These are phyloP conservation scores for Blastocystis sp. DNA, from an alignment of 352 stramenopile genomes.

Conservation along the genomic window DNA sequence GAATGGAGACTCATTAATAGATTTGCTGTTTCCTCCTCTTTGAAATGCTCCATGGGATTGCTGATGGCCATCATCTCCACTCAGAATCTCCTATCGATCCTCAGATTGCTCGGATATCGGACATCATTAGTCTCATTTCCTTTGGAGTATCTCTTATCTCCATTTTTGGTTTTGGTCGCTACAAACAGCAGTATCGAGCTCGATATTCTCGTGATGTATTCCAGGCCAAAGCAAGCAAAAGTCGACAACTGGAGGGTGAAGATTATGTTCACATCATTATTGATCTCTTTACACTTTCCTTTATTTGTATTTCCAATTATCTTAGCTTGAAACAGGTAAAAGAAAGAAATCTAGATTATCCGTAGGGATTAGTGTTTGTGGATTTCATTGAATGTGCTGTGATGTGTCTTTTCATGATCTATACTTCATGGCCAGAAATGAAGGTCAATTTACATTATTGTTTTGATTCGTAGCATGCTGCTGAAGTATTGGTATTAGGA, in stretches of 20 bases:
- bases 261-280: conserved; percentile 23
- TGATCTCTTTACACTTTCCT: background rate
- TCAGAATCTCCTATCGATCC: background rate
- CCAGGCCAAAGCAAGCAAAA: background rate
- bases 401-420: conserved; percentile 31
- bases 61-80: conserved; percentile 34
- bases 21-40: conserved; percentile 27
- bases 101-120: background rate
- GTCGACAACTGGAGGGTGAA: background rate
- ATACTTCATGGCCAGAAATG: background rate
- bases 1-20: background rate
- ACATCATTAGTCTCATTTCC: conserved; percentile 4
- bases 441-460: background rate
- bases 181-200: background rate
- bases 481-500: conserved; percentile 8
- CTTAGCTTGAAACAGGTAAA: background rate
- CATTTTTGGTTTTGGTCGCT: conserved; percentile 55
- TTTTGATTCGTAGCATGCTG: background rate
- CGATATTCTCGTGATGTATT: conserved; percentile 45
- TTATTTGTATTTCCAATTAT: background rate
- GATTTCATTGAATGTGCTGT: conserved; percentile 27
- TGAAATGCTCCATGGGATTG: conserved; percentile 35
- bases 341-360: background rate
- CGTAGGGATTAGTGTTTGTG: background rate
- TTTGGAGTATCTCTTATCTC: conserved; percentile 32